These are phyloP conservation scores for Monascus ruber DNA, from an alignment of 2,329 filamentous ascomycete species.

Conservation along the genomic window DNA sequence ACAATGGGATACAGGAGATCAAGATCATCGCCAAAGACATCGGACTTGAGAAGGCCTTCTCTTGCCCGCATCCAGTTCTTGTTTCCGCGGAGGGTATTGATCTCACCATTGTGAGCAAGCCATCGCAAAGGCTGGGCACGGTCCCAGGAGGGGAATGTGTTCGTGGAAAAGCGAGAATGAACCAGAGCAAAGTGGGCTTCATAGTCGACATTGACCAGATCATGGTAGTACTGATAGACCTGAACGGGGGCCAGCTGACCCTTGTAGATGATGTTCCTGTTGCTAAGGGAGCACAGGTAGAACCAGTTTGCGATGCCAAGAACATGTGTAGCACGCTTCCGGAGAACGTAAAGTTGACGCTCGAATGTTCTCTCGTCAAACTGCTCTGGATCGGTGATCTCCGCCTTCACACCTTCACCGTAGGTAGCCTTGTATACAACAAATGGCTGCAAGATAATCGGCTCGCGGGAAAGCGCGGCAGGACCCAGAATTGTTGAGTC, in stretches of 20 bases:
- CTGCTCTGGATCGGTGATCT: conserved; percentile 62
- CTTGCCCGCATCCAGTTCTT: conserved; percentile 99
- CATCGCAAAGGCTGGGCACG: conserved; percentile 90
- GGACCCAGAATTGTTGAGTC: conserved; percentile 90
- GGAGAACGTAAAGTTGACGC: conserved; percentile 82
- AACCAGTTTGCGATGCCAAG: conserved; percentile 98
- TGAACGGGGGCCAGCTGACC: conserved; percentile 87
- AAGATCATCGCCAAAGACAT: conserved; percentile 84
- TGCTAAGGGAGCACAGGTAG: conserved; percentile 90
- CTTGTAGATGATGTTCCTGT: conserved; percentile 99
- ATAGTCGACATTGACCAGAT: conserved; percentile 92
- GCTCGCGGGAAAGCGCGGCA: conserved; percentile 85
- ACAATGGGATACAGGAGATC: conserved; percentile 87
- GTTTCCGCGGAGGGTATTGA: conserved; percentile 93
- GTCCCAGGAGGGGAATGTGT: conserved; percentile 98
- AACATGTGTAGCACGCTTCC: conserved; percentile 88
- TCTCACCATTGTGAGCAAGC: conserved; percentile 98
- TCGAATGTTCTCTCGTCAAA: conserved; percentile 85
- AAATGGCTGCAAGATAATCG: conserved; percentile 89
- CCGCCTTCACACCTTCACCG: conserved; percentile 66
- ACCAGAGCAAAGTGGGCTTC: conserved; percentile 95
- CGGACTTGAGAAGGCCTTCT: conserved; percentile 87
- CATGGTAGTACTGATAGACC: conserved; percentile 97
- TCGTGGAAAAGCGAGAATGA: conserved; percentile 94
- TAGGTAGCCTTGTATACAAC: conserved; percentile 80